Percentiles rank a stretch among this genome's conserved stretches.
These are phyloP conservation scores for Eucalyptus sideroxylon DNA, from an alignment of 345 rosid species.

Conservation along the genomic window DNA sequence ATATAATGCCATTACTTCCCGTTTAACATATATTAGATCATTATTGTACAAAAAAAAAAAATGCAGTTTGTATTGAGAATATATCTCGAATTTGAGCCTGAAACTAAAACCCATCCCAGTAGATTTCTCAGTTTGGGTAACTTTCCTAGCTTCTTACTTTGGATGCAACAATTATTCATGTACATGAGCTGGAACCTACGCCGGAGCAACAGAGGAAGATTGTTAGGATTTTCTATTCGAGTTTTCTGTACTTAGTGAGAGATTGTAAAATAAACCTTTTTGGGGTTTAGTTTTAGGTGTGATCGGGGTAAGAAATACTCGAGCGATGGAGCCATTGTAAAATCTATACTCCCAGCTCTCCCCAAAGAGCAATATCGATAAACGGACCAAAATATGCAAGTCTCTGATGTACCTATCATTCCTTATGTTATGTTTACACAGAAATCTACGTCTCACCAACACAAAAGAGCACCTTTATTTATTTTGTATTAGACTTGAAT, in stretches of 20 bases:
- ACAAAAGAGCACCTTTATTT: background rate
- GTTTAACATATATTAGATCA: background rate
- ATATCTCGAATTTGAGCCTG: background rate
- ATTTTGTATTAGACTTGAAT: background rate
- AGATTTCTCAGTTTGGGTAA: background rate
- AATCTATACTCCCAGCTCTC: rapidly evolving
- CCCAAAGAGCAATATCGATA: background rate
- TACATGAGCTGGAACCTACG: rapidly evolving
- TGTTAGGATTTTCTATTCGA: background rate
- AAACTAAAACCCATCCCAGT: background rate
- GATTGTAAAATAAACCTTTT: background rate
- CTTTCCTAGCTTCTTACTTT: background rate
- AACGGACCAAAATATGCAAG: rapidly evolving
- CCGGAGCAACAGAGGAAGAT: rapidly evolving
- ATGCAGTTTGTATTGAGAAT: background rate
- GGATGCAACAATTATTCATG: background rate
- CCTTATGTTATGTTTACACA: too few species aligned
- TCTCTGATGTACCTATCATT: background rate
- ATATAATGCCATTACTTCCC: background rate
- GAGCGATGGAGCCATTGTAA: background rate
- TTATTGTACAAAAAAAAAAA: background rate
- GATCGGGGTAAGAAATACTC: background rate
- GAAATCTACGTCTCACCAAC: too few species aligned
- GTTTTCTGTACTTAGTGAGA: background rate
- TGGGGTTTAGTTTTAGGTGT: background rate